These are phyloP conservation scores for Hygrophila difformis DNA, from an alignment of 257 asterid genomes.

Conservation along the genomic window DNA sequence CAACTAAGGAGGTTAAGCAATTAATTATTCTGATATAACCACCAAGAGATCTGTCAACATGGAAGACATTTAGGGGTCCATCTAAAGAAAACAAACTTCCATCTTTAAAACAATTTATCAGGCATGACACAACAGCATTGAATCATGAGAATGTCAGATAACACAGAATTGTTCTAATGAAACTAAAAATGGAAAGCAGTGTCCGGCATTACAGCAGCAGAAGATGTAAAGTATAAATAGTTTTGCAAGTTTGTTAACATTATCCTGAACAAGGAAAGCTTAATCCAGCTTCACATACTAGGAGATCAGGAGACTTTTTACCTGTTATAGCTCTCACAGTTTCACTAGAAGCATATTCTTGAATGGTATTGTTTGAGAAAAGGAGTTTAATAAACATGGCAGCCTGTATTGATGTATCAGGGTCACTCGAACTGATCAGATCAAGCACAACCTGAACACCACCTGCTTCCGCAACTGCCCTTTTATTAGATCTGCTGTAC, in stretches of 20 bases:
- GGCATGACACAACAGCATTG: background rate
- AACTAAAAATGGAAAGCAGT: too few relatives aligned
- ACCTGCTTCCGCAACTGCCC: constrained; percentile 99
- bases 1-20: too few relatives aligned
- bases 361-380: constrained; percentile 87
- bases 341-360: constrained; percentile 98
- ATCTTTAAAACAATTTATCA: too few relatives aligned
- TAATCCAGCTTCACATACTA: background rate
- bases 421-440: constrained; percentile 86
- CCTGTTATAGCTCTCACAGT: constrained; percentile 98
- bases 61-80: too few relatives aligned
- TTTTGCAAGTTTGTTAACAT: background rate
- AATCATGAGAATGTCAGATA: too few relatives aligned
- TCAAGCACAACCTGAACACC: constrained; percentile 98
- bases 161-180: too few relatives aligned
- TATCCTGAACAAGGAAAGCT: background rate
- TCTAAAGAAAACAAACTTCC: too few relatives aligned
- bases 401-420: constrained; percentile 95
- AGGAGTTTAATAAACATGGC: constrained; percentile 94
- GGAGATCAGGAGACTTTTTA: constrained; percentile 27
- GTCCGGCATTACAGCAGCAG: background rate
- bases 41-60: too few relatives aligned
- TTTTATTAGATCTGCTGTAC: constrained; percentile 88
- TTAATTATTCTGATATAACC: too few relatives aligned
- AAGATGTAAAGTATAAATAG: background rate